phyloP scores from a whole-genome alignment of 1,139 yeast species.

The Casaregolazyma lundiana region DNA sequence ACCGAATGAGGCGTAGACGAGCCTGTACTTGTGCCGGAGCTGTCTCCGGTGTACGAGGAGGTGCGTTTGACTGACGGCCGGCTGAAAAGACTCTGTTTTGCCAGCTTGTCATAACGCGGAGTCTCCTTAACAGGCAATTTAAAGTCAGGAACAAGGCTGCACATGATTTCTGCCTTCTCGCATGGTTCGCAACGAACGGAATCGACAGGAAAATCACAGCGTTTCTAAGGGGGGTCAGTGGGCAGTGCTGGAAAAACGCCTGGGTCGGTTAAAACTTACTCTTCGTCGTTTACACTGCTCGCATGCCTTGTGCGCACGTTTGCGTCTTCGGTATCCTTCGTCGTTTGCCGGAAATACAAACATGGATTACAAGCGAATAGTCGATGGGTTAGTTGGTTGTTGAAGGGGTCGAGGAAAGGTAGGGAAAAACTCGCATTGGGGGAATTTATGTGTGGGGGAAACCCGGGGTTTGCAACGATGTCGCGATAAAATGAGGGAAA shows the following conservation, averaged over 20 bases:
- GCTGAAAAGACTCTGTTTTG: conserved; percentile 16
- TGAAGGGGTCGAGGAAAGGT: not conserved
- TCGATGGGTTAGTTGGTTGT: not conserved
- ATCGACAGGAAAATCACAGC: conserved; percentile 31
- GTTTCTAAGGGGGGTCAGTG: conserved; percentile 18
- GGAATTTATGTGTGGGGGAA: too few species aligned
- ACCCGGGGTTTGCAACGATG: not conserved
- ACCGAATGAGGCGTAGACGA: not conserved
- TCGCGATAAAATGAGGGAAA: too few species aligned
- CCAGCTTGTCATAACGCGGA: conserved; percentile 23
- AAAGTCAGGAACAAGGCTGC: conserved; percentile 31
- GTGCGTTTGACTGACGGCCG: conserved; percentile 8
- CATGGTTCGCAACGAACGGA: conserved; percentile 32
- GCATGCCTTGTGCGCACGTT: conserved; percentile 15
- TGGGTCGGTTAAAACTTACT: conserved; percentile 11
- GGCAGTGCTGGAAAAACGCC: not conserved
- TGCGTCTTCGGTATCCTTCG: conserved; percentile 47
- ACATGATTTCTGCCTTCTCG: conserved; percentile 29
- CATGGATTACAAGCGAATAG: conserved; percentile 29
- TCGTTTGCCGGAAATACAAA: conserved; percentile 59
- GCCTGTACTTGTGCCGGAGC: not conserved
- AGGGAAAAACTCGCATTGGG: not conserved
- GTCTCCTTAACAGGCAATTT: conserved; percentile 28
- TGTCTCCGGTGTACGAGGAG: conserved; percentile 1
- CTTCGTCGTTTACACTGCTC: conserved; percentile 21